Percentiles rank a stretch among this genome's conserved stretches.
Evolutionary conservation across 257 asterid species (phyloP).

Genomic region (Fraxinus cuspidata): DNA sequence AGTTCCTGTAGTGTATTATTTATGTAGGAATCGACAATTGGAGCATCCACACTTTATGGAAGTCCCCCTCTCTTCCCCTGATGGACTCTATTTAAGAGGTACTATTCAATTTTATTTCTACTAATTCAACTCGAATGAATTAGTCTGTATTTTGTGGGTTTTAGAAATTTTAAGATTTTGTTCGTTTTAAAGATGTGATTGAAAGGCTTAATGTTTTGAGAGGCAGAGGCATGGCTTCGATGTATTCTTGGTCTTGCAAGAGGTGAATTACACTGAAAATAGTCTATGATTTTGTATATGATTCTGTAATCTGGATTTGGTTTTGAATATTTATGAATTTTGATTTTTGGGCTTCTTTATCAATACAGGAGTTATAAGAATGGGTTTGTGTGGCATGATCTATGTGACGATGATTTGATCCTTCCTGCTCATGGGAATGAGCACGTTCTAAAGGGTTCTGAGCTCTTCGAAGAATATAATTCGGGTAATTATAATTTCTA

Average conservation of each 20-base stretch:
- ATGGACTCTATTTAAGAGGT: slow-evolving; percentile 91
- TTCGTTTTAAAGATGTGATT: slow-evolving; percentile 70
- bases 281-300: not conserved
- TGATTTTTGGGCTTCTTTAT: slow-evolving; percentile 20
- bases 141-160: slow-evolving; percentile 1
- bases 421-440: slow-evolving; percentile 86
- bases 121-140: not conserved
- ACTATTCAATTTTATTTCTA: slow-evolving; percentile 6
- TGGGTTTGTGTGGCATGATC: slow-evolving; percentile 98
- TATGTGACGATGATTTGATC: slow-evolving; percentile 77
- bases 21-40: slow-evolving; percentile 75
- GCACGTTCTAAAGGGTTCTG: slow-evolving; percentile 94
- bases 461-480: slow-evolving; percentile 74
- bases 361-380: slow-evolving; percentile 75
- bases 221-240: slow-evolving; percentile 92
- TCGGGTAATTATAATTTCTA: slow-evolving; percentile 36
- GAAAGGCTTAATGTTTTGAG: slow-evolving; percentile 79
- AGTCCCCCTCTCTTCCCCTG: slow-evolving; percentile 75
- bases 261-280: slow-evolving; percentile 49
- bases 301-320: slow-evolving; percentile 11
- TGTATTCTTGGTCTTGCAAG: slow-evolving; percentile 98
- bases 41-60: slow-evolving; percentile 99
- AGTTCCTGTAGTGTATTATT: slow-evolving; percentile 79
- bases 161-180: slow-evolving; percentile 9
- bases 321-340: not conserved